Conservation (phyloP, 805 yeast genomes). For the Wickerhamomyces queroliae region DNA sequence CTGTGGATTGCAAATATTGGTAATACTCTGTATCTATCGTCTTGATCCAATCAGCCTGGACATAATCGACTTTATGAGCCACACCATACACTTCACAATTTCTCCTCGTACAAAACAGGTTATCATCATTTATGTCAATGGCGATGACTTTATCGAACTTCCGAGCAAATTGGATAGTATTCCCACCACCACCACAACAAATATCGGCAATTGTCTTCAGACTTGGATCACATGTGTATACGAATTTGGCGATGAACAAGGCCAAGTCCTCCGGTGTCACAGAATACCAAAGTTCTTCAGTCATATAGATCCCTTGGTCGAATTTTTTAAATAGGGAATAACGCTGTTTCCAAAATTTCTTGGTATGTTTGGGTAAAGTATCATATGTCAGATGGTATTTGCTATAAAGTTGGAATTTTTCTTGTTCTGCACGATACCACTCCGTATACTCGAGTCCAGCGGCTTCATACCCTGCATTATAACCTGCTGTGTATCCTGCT, state of each 20-base stretch:
- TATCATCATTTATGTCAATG: conserved; percentile 53
- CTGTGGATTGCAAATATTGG: conserved; percentile 9
- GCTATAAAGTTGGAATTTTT: not conserved
- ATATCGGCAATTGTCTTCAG: conserved; percentile 52
- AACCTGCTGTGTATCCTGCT: not conserved
- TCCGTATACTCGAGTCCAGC: too few relatives aligned
- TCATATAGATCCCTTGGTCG: conserved; percentile 65
- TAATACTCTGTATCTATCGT: conserved; percentile 12
- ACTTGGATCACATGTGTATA: conserved; percentile 45
- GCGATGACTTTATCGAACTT: conserved; percentile 53
- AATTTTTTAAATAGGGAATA: conserved; percentile 52
- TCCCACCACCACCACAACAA: conserved; percentile 89
- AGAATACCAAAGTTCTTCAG: conserved; percentile 75
- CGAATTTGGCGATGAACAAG: conserved; percentile 46
- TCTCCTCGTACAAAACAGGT: conserved; percentile 58
- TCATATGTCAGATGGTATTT: conserved; percentile 15
- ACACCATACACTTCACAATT: conserved; percentile 65
- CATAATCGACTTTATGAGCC: conserved; percentile 40
- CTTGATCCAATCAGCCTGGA: conserved; percentile 40
- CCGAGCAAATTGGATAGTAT: conserved; percentile 68
- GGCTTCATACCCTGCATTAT: not conserved
- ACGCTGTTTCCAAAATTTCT: conserved; percentile 52
- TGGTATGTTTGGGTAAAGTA: conserved; percentile 14
- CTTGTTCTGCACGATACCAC: not conserved
- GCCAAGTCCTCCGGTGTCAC: conserved; percentile 84